These are phyloP conservation scores for Hypholoma fasciculare DNA, from an alignment of 768 basidiomycete genomes.

Conservation along the genomic window DNA sequence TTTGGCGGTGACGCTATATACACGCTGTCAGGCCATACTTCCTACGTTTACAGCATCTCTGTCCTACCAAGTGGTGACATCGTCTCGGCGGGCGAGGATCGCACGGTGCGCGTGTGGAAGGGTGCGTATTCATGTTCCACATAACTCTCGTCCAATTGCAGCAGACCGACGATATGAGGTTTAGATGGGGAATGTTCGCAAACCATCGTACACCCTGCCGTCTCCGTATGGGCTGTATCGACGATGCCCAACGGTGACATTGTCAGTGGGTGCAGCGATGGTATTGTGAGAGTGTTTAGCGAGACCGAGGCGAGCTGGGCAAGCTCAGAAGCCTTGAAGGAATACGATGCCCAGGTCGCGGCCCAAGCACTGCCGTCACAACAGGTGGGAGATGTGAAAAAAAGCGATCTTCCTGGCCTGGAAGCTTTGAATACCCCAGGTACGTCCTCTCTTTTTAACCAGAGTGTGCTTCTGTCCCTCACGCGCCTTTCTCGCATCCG, in stretches of 20 bases:
- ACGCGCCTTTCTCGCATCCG: neutral
- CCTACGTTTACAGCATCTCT: slow-evolving; percentile 91
- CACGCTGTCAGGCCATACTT: slow-evolving; percentile 91
- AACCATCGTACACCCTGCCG: slow-evolving; percentile 89
- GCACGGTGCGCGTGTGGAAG: slow-evolving; percentile 89
- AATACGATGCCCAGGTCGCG: slow-evolving; percentile 75
- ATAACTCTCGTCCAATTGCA: neutral
- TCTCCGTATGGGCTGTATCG: slow-evolving; percentile 96
- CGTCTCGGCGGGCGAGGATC: slow-evolving; percentile 93
- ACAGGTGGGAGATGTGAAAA: slow-evolving; percentile 91
- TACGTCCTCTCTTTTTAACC: slow-evolving; percentile 22
- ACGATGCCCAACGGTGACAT: slow-evolving; percentile 90
- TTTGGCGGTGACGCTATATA: slow-evolving; percentile 76
- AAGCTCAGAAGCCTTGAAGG: slow-evolving; percentile 57
- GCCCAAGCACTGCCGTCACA: slow-evolving; percentile 80
- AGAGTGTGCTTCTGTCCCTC: neutral
- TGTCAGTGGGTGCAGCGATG: slow-evolving; percentile 89
- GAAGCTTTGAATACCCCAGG: slow-evolving; percentile 79
- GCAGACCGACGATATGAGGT: neutral
- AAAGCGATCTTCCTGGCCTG: slow-evolving; percentile 83
- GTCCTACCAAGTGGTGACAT: slow-evolving; percentile 81
- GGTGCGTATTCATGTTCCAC: slow-evolving; percentile 42
- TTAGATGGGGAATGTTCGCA: slow-evolving; percentile 87
- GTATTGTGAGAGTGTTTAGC: slow-evolving; percentile 85
- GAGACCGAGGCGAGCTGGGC: slow-evolving; percentile 73